These are phyloP conservation scores for Jamesozyma hellenica DNA, from an alignment of 805 yeast species.

Conservation along the genomic window DNA sequence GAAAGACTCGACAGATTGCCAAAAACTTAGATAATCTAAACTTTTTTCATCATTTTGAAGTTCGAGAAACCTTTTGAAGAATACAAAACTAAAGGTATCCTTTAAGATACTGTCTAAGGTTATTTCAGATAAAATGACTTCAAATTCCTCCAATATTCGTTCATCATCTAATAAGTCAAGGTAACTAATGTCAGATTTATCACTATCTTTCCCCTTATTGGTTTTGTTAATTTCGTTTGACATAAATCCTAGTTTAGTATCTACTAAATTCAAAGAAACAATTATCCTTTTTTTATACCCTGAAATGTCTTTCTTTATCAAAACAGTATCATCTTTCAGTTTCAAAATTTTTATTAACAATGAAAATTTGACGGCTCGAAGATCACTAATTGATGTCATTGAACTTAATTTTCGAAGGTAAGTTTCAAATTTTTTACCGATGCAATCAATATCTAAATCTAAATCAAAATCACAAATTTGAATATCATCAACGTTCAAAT, in stretches of 20 bases:
- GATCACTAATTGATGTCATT: conserved; percentile 8
- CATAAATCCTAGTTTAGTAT: conserved; percentile 14
- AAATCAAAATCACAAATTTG: conserved; percentile 7
- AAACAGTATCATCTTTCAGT: conserved; percentile 1
- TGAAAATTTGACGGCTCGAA: conserved; percentile 13
- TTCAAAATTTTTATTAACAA: conserved; percentile 14
- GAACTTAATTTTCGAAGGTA: conserved; percentile 19
- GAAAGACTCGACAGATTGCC: conserved; percentile 57
- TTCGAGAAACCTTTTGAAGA: conserved; percentile 11
- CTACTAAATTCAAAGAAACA: conserved; percentile 20
- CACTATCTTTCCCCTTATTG: background rate
- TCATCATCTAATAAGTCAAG: conserved; percentile 6
- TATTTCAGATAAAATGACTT: conserved; percentile 10
- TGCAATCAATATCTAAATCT: background rate
- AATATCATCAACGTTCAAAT: background rate
- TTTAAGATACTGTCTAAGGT: conserved; percentile 13
- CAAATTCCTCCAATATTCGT: conserved; percentile 10
- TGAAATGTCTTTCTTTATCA: conserved; percentile 2
- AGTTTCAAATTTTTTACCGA: conserved; percentile 22
- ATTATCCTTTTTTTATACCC: conserved; percentile 12
- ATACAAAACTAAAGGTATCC: conserved; percentile 10
- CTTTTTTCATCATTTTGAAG: conserved; percentile 6
- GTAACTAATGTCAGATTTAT: background rate
- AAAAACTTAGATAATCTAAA: conserved; percentile 41
- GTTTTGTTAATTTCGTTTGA: background rate